These are phyloP conservation scores for Solanum rostratum DNA, from an alignment of 257 asterid species.

Conservation along the genomic window DNA sequence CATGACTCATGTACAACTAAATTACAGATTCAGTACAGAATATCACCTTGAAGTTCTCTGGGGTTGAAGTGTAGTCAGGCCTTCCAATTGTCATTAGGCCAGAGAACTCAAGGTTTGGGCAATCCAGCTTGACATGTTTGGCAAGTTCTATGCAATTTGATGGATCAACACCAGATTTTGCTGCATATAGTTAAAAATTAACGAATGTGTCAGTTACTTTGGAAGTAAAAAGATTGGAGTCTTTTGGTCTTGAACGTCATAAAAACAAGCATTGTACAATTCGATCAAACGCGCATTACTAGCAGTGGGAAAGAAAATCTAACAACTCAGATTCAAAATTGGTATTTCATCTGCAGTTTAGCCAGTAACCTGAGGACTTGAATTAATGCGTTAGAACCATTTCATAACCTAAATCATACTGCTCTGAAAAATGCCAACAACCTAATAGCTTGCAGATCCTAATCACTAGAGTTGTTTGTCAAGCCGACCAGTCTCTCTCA, in stretches of 20 bases:
- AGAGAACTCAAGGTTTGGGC: conserved; percentile 72
- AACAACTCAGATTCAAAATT: not conserved
- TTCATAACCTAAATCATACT: not conserved
- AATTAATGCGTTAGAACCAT: not conserved
- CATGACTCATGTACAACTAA: not conserved
- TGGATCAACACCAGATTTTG: conserved; percentile 76
- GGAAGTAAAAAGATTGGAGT: not conserved
- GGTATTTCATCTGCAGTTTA: not conserved
- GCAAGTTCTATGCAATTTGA: conserved; percentile 63
- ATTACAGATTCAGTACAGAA: not conserved
- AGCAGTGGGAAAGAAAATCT: not conserved
- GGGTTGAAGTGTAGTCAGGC: conserved; percentile 88
- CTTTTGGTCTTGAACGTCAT: not conserved
- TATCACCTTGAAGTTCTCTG: conserved; percentile 70
- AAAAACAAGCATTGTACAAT: not conserved
- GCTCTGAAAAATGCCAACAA: not conserved
- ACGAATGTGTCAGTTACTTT: not conserved
- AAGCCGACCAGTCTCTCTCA: not conserved
- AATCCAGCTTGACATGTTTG: conserved; percentile 48
- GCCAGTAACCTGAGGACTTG: not conserved
- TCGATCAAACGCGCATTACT: not conserved
- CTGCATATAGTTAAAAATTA: conserved; percentile 32
- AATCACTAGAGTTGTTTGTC: not conserved
- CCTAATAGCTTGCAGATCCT: not conserved
- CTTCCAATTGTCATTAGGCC: conserved; percentile 93